These are phyloP conservation scores for Claviceps fusiformis DNA, from an alignment of 2,329 filamentous ascomycete species.

Conservation along the genomic window DNA sequence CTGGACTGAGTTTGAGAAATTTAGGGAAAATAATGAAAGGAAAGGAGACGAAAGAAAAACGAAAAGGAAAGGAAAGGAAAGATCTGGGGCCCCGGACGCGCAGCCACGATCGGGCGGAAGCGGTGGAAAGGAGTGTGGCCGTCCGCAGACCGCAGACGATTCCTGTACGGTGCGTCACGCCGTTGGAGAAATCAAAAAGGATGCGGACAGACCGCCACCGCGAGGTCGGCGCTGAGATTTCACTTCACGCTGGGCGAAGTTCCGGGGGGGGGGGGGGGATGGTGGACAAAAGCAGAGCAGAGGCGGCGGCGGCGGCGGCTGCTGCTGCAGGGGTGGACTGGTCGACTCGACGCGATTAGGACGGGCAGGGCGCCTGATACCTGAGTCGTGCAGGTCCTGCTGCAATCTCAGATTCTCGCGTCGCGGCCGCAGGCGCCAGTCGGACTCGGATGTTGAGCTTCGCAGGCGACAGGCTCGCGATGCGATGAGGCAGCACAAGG, in stretches of 20 bases:
- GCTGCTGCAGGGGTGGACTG: constrained; percentile 2
- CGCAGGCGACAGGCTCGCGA: not conserved
- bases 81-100: not conserved
- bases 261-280: not conserved
- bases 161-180: not conserved
- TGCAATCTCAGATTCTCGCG: not conserved
- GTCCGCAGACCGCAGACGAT: not conserved
- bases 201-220: not conserved
- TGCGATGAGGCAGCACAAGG: not conserved
- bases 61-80: not conserved
- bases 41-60: not conserved
- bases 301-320: not conserved
- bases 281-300: not conserved
- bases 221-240: not conserved
- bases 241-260: not conserved
- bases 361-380: not conserved
- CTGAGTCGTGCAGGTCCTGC: not conserved
- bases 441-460: not conserved
- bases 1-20: not conserved
- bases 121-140: not conserved
- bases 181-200: not conserved
- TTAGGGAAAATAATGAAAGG: not conserved
- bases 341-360: no score
- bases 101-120: not conserved
- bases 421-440: not conserved